Conservation (phyloP, 352 stramenopile genomes). For the Pythium rhizo-oryzae region DNA sequence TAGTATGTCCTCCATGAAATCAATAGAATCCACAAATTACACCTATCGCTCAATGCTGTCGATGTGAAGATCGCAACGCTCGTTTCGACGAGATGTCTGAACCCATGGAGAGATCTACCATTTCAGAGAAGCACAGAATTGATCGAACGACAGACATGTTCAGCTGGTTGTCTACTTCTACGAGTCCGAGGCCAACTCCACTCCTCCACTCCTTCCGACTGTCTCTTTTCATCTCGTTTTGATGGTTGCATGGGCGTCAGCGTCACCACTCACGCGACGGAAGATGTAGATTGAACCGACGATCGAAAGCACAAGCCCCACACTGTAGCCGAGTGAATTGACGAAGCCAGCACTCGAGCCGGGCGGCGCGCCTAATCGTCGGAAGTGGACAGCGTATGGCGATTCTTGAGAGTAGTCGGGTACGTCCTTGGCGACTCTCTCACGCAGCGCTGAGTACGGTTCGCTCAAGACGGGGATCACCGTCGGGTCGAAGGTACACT, state of each 20-base stretch:
- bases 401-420: constrained; percentile 9
- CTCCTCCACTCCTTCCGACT: background rate
- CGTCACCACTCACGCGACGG: constrained; percentile 49
- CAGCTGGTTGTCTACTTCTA: background rate
- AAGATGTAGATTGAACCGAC: constrained; percentile 64
- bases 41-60: no score
- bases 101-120: no score
- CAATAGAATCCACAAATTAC: background rate
- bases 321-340: constrained; percentile 17
- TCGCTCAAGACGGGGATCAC: constrained; percentile 39
- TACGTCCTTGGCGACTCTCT: background rate
- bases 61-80: no score
- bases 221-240: constrained; percentile 21
- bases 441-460: constrained; percentile 29
- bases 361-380: background rate
- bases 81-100: no score
- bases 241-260: constrained; percentile 18
- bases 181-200: background rate
- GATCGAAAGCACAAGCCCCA: constrained; percentile 50
- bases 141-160: no score
- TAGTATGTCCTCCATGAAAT: background rate
- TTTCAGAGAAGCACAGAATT: no score
- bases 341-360: constrained; percentile 6
- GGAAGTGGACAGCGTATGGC: constrained; percentile 31
- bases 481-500: constrained; percentile 62